phyloP scores from a whole-genome alignment of 805 yeast species.

The Saccharomycopsis sp. region DNA sequence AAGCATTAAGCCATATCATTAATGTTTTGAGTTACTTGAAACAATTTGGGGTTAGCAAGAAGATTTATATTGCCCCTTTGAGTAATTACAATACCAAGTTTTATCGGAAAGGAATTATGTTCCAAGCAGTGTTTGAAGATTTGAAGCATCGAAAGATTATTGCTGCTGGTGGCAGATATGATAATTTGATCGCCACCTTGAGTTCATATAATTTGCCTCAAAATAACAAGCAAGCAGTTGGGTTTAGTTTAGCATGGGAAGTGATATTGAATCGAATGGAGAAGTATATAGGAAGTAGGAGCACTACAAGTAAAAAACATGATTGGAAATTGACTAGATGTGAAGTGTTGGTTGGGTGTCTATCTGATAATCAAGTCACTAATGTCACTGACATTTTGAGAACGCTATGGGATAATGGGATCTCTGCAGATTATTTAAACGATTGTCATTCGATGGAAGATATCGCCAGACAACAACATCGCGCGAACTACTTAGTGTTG shows the following conservation, averaged over 20 bases:
- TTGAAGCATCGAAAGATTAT: slow-evolving; percentile 39
- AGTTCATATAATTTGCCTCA: slow-evolving; percentile 31
- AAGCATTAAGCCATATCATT: slow-evolving; percentile 52
- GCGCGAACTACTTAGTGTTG: slow-evolving; percentile 53
- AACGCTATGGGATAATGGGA: slow-evolving; percentile 67
- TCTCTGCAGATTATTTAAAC: slow-evolving; percentile 65
- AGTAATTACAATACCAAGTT: slow-evolving; percentile 77
- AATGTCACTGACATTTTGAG: slow-evolving; percentile 59
- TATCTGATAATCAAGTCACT: slow-evolving; percentile 44
- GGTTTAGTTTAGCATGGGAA: slow-evolving; percentile 78
- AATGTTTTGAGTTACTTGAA: slow-evolving; percentile 49
- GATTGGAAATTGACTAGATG: slow-evolving; percentile 51
- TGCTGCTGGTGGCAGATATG: slow-evolving; percentile 95
- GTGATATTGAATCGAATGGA: slow-evolving; percentile 47
- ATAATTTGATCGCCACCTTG: slow-evolving; percentile 57
- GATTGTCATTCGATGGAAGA: slow-evolving; percentile 53
- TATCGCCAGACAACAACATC: slow-evolving; percentile 64
- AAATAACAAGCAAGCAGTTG: slow-evolving; percentile 59
- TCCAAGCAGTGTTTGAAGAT: slow-evolving; percentile 71
- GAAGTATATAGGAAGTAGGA: too few relatives aligned
- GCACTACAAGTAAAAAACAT: slow-evolving; percentile 30
- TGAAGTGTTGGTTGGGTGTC: slow-evolving; percentile 73
- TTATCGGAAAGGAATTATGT: slow-evolving; percentile 79
- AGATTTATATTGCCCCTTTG: slow-evolving; percentile 68
- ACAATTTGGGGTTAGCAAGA: slow-evolving; percentile 47